Evolutionary conservation across 148 eudicot species (phyloP), one percentile per base, ranked within the genome.

Genomic region (Dysphania ambrosioides): DNA sequence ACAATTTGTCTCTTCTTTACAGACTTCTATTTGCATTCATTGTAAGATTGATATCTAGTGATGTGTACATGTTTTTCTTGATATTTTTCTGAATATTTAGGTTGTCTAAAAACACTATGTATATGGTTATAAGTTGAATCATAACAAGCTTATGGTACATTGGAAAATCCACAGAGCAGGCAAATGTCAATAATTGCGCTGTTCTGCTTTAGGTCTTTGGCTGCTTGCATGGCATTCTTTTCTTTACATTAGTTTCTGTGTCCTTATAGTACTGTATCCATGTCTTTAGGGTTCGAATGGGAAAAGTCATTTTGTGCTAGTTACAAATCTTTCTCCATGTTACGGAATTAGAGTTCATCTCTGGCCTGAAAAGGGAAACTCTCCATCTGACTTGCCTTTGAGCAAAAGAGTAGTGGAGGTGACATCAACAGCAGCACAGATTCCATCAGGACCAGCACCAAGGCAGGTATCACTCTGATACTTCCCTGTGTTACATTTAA

Each of bases 381-480:
- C 87, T 53, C 77, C 77, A 29, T 76, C 85, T n/a, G 86, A 85
- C 58, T 63, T 74, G 55, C 82, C 92, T 61, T 71, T 71, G 69
- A 85, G 82, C 72, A 82, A 77, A 83, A 86, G 91, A 84, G 87
- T 84, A 57, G 64, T 85, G 69, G 99, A 95, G 78, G 87, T 95
- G 77, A 95, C 99, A 66, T 85, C 93, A 83, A 92, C 88, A 77
- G 79, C 89, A 92, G 86, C 89, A 67, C 91, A 89, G 66, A 89
- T 95, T 78, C 99, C 97, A 66, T 90, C 96, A 72, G 97, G 99
- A 67, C 88, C 97, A 79, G 90, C 90, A 74, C 97, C 99, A 84
- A 92, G 82, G 90, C 99, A 95, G 97, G 99, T 95, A 92, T 44
- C 58, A 23, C 8, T 51, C 51, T 64, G 70, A 29, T 66, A 34